Base-by-base conservation (phyloP, 768 basidiomycete species). In the Suillus spraguei region DNA sequence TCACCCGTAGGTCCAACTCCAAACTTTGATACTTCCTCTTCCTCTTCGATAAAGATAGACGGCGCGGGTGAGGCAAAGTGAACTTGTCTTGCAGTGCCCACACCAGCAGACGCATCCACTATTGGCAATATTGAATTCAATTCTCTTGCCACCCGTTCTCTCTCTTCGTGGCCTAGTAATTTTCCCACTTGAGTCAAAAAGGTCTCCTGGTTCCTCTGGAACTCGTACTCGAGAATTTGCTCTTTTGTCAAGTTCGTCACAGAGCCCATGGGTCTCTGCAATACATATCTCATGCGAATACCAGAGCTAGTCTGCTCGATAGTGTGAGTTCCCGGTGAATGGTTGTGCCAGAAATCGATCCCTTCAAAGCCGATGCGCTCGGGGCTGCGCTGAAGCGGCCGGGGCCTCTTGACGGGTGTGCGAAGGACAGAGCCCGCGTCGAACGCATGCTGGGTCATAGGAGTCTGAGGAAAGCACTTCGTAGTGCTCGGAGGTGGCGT, bases 341-440 rank as follows among this genome's bases (percentile, higher is more conserved):
- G 62, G 6, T 68, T 61, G 39, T 69, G 71, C 22, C 69, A 39
- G 49, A 68, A 69, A 1, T 69, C 64, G n/a, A 75, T 14, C 2
- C 69, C 74, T 17, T 66, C 70, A 63, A 72, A 71, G 1, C 75
- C 75, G 9, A 75, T 70, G n/a, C 71, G 72, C 5, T 59, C 42
- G 5, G 75, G 74, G 41, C 71, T 74, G n/a, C 47, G 68, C 36
- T 70, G 69, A 39, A 76, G 73, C 1, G 72, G 73, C 42, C 28
- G 69, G 16, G 62, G 53, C 38, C 64, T 73, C 67, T 76, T 76
- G 20, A 72, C 49, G 1, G 76, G 74, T 0, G 76, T 77, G 14
- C 2, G 60, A 59, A 74, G 54, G 2, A 76, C 76, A 16, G 74
- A 76, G 7, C 75, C 75, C 0, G 76, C 70, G 17, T 76, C 64